Base-by-base conservation (phyloP, 2,329 filamentous ascomycete genomes). In the Aspergillus versicolor region DNA sequence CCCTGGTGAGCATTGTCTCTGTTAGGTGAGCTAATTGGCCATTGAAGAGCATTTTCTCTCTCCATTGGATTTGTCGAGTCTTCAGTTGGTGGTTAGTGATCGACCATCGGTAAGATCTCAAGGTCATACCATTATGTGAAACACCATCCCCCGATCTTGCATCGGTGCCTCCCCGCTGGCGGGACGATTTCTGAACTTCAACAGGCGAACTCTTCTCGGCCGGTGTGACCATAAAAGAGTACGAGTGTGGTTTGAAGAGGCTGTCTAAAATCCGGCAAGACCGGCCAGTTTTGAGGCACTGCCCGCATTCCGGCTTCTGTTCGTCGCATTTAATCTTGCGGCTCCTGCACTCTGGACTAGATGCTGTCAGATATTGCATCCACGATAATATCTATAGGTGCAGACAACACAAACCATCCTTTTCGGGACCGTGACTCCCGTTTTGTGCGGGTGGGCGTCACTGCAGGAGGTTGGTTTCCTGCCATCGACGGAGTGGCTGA, bases 261-360 rank as follows among this genome's bases (percentile, higher is more conserved):
- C 58, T 58, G 22, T 64, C 62, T 3, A 63, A 53, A 19, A 64
- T 67, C 13, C 57, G 48, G 45, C 64, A 67, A 3, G n/a, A 8
- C 6, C 60, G 60, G 17, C 61, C 63, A 53, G 54, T 49, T 43
- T 60, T 50, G 9, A 58, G 24, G 44, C 62, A 65, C 40, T 61
- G 63, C 2, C 37, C 57, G 34, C 65, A 67, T 32, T 57, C 54
- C 6, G 65, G 65, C 46, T 55, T 57, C 24, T 42, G 59, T 41
- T 65, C 62, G 34, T 67, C 65, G 44, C 63, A 67, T 43, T 65
- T 65, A 17, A 64, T 61, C 52, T 63, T 61, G 27, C 65, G 60
- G 9, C 38, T 40, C 5, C 64, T 63, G 5, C 64, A 61, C 19
- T 46, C 56, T 9, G 52, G 56, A 41, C 52, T 54, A 45, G 7